Evolutionary conservation across 2,329 filamentous ascomycete genomes (phyloP), one percentile per base, ranked within the genome.

Genomic region (Fusarium newnesense): DNA sequence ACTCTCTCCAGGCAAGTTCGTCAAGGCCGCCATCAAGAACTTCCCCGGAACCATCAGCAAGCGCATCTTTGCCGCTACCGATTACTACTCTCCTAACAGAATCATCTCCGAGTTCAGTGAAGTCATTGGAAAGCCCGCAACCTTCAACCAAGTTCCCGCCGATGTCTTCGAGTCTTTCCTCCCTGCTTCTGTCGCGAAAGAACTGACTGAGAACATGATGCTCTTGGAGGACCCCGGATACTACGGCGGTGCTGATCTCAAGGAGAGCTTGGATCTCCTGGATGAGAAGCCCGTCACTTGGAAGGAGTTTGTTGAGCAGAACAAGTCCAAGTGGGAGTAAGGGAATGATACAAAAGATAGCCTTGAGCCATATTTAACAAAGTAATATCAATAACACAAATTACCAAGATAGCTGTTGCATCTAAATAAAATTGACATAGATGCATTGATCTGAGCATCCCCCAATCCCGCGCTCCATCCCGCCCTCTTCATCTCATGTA

Each of bases 131-230:
- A 81, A 80, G 70, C 78, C 76, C 5, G 79, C 81, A 2, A 50
- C 64, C 3, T 81, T 75, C 57, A 70, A 70, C 7, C 75, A 82
- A 40, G 66, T 84, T 8, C 67, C 81, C 2, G 72, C 79, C 5
- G 80, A 84, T 1, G 65, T 71, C 2, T 86, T 81, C 69, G 81
- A 82, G 70, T 77, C 79, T 1, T 82, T 80, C 61, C 57, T 85
- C 16, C 75, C 79, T 4, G 52, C 72, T 2, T 16, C 69, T 8
- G 37, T 78, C 11, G 77, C 78, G 2, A 72, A 81, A 57, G 84
- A 86, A 69, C 52, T 85, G 70, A 63, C 83, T 18, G 83, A 86
- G 76, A 86, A 84, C 64, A 80, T 84, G 77, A 70, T 81, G n/a
- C 75, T 86, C 12, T 67, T 85, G n/a, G 78, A 81, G 36, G 80